phyloP scores from a whole-genome alignment of 2,329 filamentous ascomycete species.

The Xylaria sp. region DNA sequence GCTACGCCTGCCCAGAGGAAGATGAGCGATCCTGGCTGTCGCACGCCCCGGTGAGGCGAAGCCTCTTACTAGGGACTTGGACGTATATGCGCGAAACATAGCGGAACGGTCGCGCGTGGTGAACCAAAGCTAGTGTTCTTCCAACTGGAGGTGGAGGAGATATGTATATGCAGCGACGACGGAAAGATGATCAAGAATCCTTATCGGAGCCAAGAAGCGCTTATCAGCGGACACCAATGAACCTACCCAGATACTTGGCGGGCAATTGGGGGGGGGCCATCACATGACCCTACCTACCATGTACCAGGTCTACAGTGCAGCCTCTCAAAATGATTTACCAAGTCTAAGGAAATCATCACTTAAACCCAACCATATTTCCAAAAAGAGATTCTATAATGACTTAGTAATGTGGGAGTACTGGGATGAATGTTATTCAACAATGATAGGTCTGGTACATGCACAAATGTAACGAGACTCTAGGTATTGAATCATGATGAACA shows the following conservation, averaged over 20 bases:
- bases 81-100: slow-evolving; percentile 39
- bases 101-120: slow-evolving; percentile 20
- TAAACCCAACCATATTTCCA: too few relatives aligned
- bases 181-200: slow-evolving; percentile 16
- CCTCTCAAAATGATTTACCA: too few relatives aligned
- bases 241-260: too few relatives aligned
- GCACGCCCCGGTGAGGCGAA: slow-evolving; percentile 31
- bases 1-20: slow-evolving; percentile 28
- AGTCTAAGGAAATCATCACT: too few relatives aligned
- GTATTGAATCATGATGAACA: too few relatives aligned
- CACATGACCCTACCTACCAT: not conserved
- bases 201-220: slow-evolving; percentile 15
- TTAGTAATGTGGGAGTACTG: too few relatives aligned
- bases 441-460: too few relatives aligned
- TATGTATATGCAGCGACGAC: slow-evolving; percentile 31
- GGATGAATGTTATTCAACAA: too few relatives aligned
- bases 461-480: too few relatives aligned
- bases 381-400: too few relatives aligned
- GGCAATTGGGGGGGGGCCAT: not conserved
- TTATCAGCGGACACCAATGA: slow-evolving; percentile 23
- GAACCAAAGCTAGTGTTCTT: slow-evolving; percentile 17
- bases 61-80: slow-evolving; percentile 32
- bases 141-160: slow-evolving; percentile 13
- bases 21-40: slow-evolving; percentile 26
- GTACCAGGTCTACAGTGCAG: too few relatives aligned